These are phyloP conservation scores for Insectozyma bohioensis DNA, from an alignment of 1,139 yeast genomes.

Conservation along the genomic window DNA sequence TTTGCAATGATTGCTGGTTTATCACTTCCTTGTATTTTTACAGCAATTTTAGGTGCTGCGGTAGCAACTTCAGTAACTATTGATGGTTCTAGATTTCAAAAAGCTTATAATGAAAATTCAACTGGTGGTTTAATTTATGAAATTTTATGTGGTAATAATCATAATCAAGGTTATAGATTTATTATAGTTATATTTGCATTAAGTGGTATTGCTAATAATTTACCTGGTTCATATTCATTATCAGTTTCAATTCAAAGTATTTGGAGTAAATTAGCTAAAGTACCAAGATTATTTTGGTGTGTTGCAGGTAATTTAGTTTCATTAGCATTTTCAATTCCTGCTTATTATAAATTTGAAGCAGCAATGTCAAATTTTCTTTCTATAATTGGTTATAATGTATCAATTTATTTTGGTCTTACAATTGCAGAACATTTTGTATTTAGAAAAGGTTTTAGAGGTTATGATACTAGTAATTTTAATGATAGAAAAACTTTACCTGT, in stretches of 20 bases:
- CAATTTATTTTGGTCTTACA: constrained; percentile 29
- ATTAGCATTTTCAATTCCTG: constrained; percentile 31
- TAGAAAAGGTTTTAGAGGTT: constrained; percentile 24
- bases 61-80: constrained; percentile 19
- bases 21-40: constrained; percentile 25
- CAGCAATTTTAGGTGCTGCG: constrained; percentile 31
- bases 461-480: constrained; percentile 24
- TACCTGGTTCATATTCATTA: constrained; percentile 32
- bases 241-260: constrained; percentile 29
- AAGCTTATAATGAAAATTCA: constrained; percentile 21
- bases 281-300: constrained; percentile 34
- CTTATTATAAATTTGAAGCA: constrained; percentile 28
- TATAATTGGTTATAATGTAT: constrained; percentile 29
- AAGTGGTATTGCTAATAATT: constrained; percentile 28
- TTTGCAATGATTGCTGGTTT: constrained; percentile 28
- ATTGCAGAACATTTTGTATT: constrained; percentile 28
- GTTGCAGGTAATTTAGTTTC: constrained; percentile 28
- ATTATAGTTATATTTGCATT: constrained; percentile 30
- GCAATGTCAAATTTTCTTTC: constrained; percentile 32
- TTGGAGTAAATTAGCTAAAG: constrained; percentile 26
- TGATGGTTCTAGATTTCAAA: constrained; percentile 19
- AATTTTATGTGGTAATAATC: constrained; percentile 26
- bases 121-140: constrained; percentile 32
- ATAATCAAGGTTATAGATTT: constrained; percentile 33
- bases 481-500: constrained; percentile 22